phyloP scores from a whole-genome alignment of 306 rosid species.

The Vachellia pachyceras region DNA sequence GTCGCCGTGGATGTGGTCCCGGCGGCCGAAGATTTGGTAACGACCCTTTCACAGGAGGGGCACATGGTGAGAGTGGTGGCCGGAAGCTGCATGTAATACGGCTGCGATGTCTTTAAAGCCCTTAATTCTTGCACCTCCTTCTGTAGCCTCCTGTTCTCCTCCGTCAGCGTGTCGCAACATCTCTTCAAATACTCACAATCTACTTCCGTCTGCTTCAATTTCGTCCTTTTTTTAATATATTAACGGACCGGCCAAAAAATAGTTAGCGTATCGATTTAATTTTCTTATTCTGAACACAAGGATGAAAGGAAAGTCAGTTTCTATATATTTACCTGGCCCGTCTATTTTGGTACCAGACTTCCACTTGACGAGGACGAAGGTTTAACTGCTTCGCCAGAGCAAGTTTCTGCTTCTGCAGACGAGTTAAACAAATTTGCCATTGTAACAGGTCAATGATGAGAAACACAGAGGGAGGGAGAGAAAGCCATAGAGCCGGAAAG shows the following conservation, averaged over 20 bases:
- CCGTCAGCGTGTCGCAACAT: slow-evolving; percentile 88
- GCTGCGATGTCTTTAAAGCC: slow-evolving; percentile 82
- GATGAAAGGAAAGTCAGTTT: neutral
- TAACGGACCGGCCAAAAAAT: neutral
- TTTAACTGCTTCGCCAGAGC: slow-evolving; percentile 85
- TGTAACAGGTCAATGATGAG: neutral
- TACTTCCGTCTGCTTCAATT: slow-evolving; percentile 98
- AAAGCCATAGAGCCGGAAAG: slow-evolving; percentile 18
- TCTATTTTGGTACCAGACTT: slow-evolving; percentile 98
- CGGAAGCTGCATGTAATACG: slow-evolving; percentile 92
- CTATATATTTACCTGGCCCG: slow-evolving; percentile 75
- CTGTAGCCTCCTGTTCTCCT: slow-evolving; percentile 91
- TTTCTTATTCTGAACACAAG: neutral
- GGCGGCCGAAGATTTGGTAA: slow-evolving; percentile 41
- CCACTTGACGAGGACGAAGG: slow-evolving; percentile 96
- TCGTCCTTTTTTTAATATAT: slow-evolving; percentile 59
- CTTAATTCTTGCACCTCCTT: slow-evolving; percentile 92
- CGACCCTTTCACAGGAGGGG: slow-evolving; percentile 86
- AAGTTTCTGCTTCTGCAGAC: slow-evolving; percentile 83
- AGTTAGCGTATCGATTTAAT: neutral
- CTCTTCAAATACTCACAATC: slow-evolving; percentile 94
- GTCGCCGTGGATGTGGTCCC: slow-evolving; percentile 5
- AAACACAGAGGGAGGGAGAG: neutral
- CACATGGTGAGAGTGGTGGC: slow-evolving; percentile 99
- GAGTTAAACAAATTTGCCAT: neutral